These are phyloP conservation scores for Durotheca rogersii DNA, from an alignment of 495 filamentous ascomycete species.

Conservation along the genomic window DNA sequence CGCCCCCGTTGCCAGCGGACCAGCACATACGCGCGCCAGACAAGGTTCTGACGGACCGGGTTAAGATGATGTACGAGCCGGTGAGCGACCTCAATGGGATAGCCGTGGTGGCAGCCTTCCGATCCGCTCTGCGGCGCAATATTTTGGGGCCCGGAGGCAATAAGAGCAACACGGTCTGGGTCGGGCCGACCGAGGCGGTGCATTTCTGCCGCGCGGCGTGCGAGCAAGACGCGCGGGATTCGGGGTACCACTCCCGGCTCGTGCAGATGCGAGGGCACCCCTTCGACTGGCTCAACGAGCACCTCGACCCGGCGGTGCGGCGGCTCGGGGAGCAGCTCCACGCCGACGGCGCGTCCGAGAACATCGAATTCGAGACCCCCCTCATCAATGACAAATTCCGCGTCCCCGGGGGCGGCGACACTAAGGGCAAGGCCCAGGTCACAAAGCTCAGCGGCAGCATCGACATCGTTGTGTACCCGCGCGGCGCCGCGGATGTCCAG, in stretches of 20 bases:
- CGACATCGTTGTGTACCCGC: not conserved
- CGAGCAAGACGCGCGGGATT: not conserved
- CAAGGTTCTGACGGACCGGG: not conserved
- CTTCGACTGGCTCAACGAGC: not conserved
- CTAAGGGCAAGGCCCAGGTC: not conserved
- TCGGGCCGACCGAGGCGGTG: not conserved
- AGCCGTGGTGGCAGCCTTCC: not conserved
- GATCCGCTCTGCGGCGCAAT: not conserved
- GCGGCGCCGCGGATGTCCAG: no score
- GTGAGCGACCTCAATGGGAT: not conserved
- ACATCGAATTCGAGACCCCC: not conserved
- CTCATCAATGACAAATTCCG: not conserved
- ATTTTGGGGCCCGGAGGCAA: not conserved
- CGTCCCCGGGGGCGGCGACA: not conserved
- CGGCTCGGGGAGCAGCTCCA: not conserved
- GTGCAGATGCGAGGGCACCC: not conserved
- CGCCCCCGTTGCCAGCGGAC: not conserved
- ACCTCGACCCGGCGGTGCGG: not conserved
- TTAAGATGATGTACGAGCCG: not conserved
- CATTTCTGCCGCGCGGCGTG: not conserved
- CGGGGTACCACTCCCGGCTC: not conserved
- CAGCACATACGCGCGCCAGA: not conserved
- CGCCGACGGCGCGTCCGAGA: not conserved
- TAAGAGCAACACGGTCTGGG: not conserved
- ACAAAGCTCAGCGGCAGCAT: not conserved